Conservation (phyloP, 768 basidiomycete species). For the Xerocomellus chrysenteron region DNA sequence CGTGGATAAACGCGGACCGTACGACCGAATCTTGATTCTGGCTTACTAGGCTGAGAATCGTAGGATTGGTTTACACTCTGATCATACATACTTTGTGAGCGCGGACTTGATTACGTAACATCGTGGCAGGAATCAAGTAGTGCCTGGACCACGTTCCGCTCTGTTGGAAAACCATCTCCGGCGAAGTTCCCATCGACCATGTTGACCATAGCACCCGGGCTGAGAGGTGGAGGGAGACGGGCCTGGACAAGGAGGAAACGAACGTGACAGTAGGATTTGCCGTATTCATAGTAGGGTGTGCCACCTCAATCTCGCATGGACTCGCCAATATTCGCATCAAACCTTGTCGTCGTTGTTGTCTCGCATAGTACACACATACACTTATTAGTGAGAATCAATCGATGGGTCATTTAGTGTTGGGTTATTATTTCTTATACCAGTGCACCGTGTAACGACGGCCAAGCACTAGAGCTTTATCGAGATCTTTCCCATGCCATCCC, state of each 20-base stretch:
- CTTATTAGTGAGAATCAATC: conserved; percentile 18
- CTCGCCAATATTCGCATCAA: conserved; percentile 5
- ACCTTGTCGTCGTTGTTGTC: conserved; percentile 7
- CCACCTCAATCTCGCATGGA: neutral
- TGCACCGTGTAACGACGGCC: conserved; percentile 32
- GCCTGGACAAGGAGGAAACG: neutral
- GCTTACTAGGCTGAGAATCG: too few relatives aligned
- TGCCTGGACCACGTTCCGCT: too few relatives aligned
- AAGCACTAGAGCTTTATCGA: conserved; percentile 52
- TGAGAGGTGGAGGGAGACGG: conserved; percentile 13
- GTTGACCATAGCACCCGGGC: too few relatives aligned
- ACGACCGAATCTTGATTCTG: too few relatives aligned
- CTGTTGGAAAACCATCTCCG: too few relatives aligned
- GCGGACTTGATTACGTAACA: too few relatives aligned
- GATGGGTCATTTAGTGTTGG: conserved; percentile 13
- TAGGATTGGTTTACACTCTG: too few relatives aligned
- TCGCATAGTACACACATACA: conserved; percentile 21
- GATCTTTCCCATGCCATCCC: conserved; percentile 41
- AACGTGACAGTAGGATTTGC: conserved; percentile 18
- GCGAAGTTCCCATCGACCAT: too few relatives aligned
- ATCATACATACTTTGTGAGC: too few relatives aligned
- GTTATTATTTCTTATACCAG: conserved; percentile 3
- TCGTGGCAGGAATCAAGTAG: too few relatives aligned
- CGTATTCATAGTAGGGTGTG: conserved; percentile 26
- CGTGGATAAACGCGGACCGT: too few relatives aligned